These are phyloP conservation scores for Protea cynaroides DNA, from an alignment of 164 flowering plant genomes.

Conservation along the genomic window DNA sequence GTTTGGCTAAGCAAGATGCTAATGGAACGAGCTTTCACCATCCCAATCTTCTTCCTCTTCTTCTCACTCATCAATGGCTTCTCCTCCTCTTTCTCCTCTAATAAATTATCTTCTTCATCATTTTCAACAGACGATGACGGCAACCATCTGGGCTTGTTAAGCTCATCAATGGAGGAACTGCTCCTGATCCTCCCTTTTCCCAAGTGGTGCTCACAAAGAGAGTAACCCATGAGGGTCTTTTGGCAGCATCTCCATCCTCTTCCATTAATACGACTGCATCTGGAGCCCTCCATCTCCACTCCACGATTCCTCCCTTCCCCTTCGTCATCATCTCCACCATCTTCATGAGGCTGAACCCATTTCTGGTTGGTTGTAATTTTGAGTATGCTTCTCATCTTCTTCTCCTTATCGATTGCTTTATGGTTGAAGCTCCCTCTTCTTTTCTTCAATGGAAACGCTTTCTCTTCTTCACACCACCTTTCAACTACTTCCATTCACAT, in stretches of 20 bases:
- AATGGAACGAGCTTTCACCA: conserved; percentile 69
- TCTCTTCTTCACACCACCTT: conserved; percentile 40
- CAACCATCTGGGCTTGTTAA: background rate
- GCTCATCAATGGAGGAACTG: conserved; percentile 14
- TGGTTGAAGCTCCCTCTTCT: conserved; percentile 33
- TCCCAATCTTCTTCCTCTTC: conserved; percentile 34
- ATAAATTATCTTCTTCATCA: too few species aligned
- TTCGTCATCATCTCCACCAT: background rate
- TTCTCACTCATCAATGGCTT: background rate
- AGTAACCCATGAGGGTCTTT: conserved; percentile 74
- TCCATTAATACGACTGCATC: conserved; percentile 89
- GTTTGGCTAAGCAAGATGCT: conserved; percentile 62
- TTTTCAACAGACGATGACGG: background rate
- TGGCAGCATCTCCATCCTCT: conserved; percentile 92
- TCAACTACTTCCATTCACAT: conserved; percentile 2
- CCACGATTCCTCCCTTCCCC: conserved; percentile 23
- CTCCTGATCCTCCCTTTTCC: conserved; percentile 77
- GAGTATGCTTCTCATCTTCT: conserved; percentile 11
- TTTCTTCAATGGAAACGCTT: conserved; percentile 46
- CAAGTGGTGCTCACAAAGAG: conserved; percentile 87
- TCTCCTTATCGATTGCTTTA: conserved; percentile 8
- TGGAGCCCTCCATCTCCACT: conserved; percentile 18
- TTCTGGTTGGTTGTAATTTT: conserved; percentile 28
- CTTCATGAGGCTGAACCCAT: conserved; percentile 7
- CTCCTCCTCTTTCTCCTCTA: too few species aligned